Evolutionary conservation across 148 eudicot species (phyloP).

Genomic region (Chenopodium suecicum): DNA sequence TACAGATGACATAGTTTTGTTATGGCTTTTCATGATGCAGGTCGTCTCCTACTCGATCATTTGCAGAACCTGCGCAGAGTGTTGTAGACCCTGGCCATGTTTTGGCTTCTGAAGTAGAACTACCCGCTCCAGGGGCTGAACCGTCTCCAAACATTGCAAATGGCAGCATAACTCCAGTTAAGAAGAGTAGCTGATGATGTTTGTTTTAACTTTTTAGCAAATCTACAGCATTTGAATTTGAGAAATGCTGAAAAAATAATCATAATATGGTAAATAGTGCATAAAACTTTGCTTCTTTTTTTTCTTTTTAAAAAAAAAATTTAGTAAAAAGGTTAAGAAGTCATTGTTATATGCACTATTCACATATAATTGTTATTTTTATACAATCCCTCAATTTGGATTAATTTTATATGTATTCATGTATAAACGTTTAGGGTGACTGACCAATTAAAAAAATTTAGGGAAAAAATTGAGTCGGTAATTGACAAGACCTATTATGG

Average conservation of each 20-base stretch:
- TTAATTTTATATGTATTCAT: not conserved
- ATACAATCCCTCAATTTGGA: too few relatives aligned
- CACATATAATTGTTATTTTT: too few relatives aligned
- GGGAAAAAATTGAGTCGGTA: not conserved
- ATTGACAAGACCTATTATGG: too few relatives aligned
- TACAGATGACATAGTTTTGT: not conserved
- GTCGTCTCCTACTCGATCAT: conserved; percentile 26
- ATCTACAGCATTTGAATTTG: not conserved
- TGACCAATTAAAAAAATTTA: not conserved
- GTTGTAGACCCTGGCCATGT: not conserved
- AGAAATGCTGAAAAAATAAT: too few relatives aligned
- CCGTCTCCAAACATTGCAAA: conserved; percentile 18
- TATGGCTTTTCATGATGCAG: conserved; percentile 9
- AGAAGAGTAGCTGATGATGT: conserved; percentile 8
- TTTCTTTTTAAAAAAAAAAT: too few relatives aligned
- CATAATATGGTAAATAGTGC: too few relatives aligned
- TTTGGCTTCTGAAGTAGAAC: conserved; percentile 14
- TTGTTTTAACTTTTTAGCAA: not conserved
- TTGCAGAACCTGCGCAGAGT: conserved; percentile 26
- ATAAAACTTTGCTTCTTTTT: too few relatives aligned
- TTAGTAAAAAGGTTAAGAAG: too few relatives aligned
- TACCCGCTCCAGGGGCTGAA: conserved; percentile 7
- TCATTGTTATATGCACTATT: too few relatives aligned
- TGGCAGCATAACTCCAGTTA: conserved; percentile 17
- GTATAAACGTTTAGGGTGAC: not conserved